Percentiles rank a stretch among this genome's conserved stretches.
Evolutionary conservation across 2,329 filamentous ascomycete genomes (phyloP).

Genomic region (Stachybotrys elegans): DNA sequence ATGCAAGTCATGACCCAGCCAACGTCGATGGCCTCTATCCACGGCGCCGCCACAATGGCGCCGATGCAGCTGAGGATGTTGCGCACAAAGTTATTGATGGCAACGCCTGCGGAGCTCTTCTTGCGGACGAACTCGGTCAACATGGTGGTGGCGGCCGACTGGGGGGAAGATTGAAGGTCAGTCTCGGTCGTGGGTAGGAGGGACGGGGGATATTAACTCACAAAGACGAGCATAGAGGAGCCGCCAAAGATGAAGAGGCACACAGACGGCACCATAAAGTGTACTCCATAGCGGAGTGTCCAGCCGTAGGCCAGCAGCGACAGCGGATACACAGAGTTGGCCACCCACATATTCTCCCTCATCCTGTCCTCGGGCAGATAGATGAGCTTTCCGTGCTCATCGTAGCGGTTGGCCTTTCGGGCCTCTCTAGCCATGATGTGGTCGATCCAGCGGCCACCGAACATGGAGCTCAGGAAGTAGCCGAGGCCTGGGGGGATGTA

Average conservation of each 20-base stretch:
- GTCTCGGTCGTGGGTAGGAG: no score
- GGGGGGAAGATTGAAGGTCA: no score
- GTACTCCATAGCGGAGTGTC: slow-evolving; percentile 59
- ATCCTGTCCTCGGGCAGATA: slow-evolving; percentile 77
- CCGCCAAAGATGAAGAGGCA: slow-evolving; percentile 71
- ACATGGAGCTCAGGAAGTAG: slow-evolving; percentile 62
- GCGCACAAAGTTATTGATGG: slow-evolving; percentile 74
- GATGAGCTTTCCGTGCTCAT: slow-evolving; percentile 59
- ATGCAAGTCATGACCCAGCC: slow-evolving; percentile 69
- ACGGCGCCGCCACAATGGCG: slow-evolving; percentile 62
- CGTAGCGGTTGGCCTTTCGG: slow-evolving; percentile 61
- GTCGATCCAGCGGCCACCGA: slow-evolving; percentile 76
- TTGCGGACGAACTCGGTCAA: slow-evolving; percentile 78
- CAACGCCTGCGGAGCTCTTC: slow-evolving; percentile 66
- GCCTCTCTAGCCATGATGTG: slow-evolving; percentile 75
- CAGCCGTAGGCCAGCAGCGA: slow-evolving; percentile 75
- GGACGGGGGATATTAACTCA: slow-evolving; percentile 17
- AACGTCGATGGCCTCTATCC: slow-evolving; percentile 65
- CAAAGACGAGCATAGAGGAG: slow-evolving; percentile 77
- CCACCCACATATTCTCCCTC: slow-evolving; percentile 76
- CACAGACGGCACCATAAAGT: slow-evolving; percentile 58
- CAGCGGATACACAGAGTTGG: slow-evolving; percentile 63
- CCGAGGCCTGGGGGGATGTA: slow-evolving; percentile 74
- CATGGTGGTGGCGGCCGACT: slow-evolving; percentile 69
- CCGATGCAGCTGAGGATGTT: slow-evolving; percentile 75